Evolutionary conservation across 768 basidiomycete species (phyloP).

Genomic region (Amanita phalloides): DNA sequence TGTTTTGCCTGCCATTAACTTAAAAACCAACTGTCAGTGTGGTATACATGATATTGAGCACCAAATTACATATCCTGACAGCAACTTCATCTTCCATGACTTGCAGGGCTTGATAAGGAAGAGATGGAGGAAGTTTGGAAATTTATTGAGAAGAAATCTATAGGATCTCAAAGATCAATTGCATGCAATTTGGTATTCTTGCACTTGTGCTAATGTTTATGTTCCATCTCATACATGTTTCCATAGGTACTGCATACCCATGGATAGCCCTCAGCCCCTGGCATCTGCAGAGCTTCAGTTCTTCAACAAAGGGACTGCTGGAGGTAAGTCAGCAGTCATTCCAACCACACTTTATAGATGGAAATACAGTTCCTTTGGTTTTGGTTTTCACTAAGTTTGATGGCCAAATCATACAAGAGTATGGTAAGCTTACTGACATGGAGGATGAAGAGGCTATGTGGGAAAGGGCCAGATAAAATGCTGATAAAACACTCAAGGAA

Average conservation of each 20-base stretch:
- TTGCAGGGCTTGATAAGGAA: no score
- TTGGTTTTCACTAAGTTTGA: no score
- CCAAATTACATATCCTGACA: not conserved
- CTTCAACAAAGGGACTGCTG: constrained; percentile 16
- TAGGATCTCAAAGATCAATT: no score
- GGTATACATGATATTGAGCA: constrained; percentile 22
- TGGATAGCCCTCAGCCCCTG: constrained; percentile 16
- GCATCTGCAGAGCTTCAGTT: constrained; percentile 6
- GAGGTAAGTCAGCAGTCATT: constrained; percentile 7
- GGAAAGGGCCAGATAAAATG: no score
- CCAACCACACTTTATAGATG: constrained; percentile 5
- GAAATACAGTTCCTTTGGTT: not conserved
- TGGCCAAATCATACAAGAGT: no score
- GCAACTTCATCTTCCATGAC: no score
- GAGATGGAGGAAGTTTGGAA: no score
- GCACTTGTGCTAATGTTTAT: not conserved
- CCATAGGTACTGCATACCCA: constrained; percentile 12
- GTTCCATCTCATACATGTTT: not conserved
- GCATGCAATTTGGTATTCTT: no score
- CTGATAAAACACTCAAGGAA: not conserved
- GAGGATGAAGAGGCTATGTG: no score
- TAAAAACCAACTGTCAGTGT: constrained; percentile 12
- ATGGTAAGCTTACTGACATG: no score
- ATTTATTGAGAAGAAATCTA: no score
- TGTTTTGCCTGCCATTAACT: no score